Percentiles rank a stretch among this genome's conserved stretches.
These are phyloP conservation scores for Aureobasidium vineae DNA, from an alignment of 2,329 filamentous ascomycete species.

Conservation along the genomic window DNA sequence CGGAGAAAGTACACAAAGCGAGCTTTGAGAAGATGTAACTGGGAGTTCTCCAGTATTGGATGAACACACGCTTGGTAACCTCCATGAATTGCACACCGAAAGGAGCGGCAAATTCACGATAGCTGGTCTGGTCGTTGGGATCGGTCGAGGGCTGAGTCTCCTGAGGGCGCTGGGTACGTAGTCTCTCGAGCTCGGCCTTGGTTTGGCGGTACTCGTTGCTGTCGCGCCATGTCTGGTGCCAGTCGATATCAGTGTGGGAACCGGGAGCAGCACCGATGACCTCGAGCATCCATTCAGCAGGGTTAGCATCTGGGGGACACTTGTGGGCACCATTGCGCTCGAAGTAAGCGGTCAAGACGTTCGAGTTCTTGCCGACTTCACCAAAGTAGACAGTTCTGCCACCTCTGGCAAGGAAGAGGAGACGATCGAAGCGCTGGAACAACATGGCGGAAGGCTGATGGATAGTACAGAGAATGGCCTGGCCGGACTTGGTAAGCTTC, in stretches of 20 bases:
- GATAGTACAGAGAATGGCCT: slow-evolving; percentile 94
- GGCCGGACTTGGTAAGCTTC: slow-evolving; percentile 83
- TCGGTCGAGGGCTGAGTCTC: slow-evolving; percentile 34
- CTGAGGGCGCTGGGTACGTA: slow-evolving; percentile 44
- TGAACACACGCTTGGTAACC: slow-evolving; percentile 73
- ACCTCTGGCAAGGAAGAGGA: slow-evolving; percentile 73
- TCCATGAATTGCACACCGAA: slow-evolving; percentile 66
- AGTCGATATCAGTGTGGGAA: slow-evolving; percentile 51
- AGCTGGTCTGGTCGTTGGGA: slow-evolving; percentile 38
- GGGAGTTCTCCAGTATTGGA: slow-evolving; percentile 90
- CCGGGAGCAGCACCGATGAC: slow-evolving; percentile 55
- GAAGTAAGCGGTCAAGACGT: slow-evolving; percentile 70
- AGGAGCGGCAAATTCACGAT: slow-evolving; percentile 77
- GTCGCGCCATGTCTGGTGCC: slow-evolving; percentile 49
- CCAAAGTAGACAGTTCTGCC: slow-evolving; percentile 81
- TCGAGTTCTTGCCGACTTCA: slow-evolving; percentile 69
- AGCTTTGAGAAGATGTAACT: slow-evolving; percentile 85
- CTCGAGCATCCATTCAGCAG: slow-evolving; percentile 75
- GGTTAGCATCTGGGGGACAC: slow-evolving; percentile 70
- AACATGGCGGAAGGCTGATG: slow-evolving; percentile 96
- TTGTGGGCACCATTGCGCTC: slow-evolving; percentile 65
- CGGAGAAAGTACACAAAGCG: slow-evolving; percentile 61
- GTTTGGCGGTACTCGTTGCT: slow-evolving; percentile 44
- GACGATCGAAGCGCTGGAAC: slow-evolving; percentile 84
- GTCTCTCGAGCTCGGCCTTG: slow-evolving; percentile 47